Evolutionary conservation across 139 green algal species (phyloP).

Genomic region (Volvox africanus): DNA sequence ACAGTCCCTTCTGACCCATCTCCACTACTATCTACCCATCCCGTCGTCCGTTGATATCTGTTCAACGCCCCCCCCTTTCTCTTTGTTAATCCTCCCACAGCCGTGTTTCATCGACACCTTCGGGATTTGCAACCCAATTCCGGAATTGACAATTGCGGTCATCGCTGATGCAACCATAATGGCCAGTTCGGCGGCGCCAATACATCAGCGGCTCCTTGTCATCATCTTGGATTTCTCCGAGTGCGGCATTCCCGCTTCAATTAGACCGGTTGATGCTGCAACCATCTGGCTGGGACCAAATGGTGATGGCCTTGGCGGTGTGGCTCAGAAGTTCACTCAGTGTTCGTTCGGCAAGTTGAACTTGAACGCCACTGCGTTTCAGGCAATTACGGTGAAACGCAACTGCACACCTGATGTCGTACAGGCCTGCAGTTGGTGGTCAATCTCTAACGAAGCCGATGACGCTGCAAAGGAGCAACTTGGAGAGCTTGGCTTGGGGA

Average conservation of each 20-base stretch:
- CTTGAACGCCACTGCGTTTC: not conserved
- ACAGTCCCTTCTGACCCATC: no score
- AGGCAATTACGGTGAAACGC: not conserved
- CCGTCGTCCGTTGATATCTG: no score
- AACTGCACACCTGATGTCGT: not conserved
- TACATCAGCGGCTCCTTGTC: not conserved
- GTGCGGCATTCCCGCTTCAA: not conserved
- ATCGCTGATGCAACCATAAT: not conserved
- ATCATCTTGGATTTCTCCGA: not conserved
- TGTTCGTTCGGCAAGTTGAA: constrained; percentile 19
- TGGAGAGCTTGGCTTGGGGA: not conserved
- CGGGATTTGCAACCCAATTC: not conserved
- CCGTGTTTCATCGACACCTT: not conserved
- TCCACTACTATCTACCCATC: no score
- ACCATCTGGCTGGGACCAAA: not conserved
- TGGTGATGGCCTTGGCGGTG: not conserved
- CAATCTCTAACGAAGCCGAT: not conserved
- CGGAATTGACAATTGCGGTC: not conserved
- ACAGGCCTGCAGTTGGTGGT: not conserved
- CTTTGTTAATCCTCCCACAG: not conserved
- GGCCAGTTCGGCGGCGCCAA: not conserved
- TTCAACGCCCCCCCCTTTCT: not conserved
- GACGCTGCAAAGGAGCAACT: not conserved
- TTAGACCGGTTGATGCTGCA: not conserved
- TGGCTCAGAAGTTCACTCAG: not conserved